A percentile compares a stretch with the other conserved stretches of the same genome.
Conservation (phyloP, 306 rosid genomes). For the Trifolium pratense region DNA sequence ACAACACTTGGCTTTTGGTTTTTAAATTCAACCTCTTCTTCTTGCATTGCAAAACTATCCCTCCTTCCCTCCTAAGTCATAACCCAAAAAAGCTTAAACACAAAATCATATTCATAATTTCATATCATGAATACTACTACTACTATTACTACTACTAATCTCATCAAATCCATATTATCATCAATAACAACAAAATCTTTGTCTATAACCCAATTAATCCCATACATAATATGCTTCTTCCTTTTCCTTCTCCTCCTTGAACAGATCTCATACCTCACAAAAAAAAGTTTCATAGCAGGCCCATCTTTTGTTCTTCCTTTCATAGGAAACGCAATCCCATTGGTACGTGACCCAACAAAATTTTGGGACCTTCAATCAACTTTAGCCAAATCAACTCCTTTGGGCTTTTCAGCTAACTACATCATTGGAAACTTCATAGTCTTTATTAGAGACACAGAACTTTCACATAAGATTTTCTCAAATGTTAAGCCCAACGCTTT, state of each 20-base stretch:
- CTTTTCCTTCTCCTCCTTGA: slow-evolving; percentile 57
- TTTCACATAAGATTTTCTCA: slow-evolving; percentile 78
- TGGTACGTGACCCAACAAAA: slow-evolving; percentile 62
- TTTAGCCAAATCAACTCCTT: slow-evolving; percentile 52
- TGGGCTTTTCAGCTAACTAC: slow-evolving; percentile 76
- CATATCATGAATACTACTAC: neutral
- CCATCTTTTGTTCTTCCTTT: slow-evolving; percentile 68
- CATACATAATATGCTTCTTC: slow-evolving; percentile 49
- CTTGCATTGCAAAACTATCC: neutral
- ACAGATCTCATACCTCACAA: slow-evolving; percentile 67
- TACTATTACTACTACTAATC: neutral
- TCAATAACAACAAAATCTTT: neutral
- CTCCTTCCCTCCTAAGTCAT: no score
- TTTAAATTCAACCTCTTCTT: neutral
- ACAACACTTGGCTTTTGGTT: neutral
- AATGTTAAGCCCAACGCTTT: slow-evolving; percentile 85
- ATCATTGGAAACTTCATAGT: slow-evolving; percentile 73
- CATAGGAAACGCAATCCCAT: slow-evolving; percentile 70
- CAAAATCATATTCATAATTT: neutral
- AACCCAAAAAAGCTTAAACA: neutral
- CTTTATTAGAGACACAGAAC: slow-evolving; percentile 77
- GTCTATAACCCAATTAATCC: slow-evolving; percentile 34
- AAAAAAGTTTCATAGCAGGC: slow-evolving; percentile 65
- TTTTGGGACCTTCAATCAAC: slow-evolving; percentile 82
- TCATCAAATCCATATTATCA: neutral